phyloP scores from a whole-genome alignment of 257 asterid species.

The Ocimum tenuiflorum region DNA sequence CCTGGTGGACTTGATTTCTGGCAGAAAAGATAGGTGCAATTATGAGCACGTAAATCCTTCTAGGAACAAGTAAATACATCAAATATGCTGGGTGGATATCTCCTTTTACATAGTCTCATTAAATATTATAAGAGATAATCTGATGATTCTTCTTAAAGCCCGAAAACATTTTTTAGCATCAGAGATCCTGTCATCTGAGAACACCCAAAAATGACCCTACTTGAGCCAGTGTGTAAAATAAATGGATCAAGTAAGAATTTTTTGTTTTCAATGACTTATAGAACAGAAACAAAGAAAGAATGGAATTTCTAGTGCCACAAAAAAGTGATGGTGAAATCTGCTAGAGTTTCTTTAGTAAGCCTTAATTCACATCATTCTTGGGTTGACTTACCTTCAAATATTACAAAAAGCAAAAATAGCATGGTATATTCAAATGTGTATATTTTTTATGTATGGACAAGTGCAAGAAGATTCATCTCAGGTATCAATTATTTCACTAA shows the following conservation, averaged over 20 bases:
- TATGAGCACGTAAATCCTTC: conserved; percentile 6
- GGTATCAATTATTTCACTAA: no score
- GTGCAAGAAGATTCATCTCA: no score
- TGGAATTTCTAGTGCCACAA: background rate
- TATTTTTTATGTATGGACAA: background rate
- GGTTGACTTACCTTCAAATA: background rate
- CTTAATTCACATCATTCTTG: background rate
- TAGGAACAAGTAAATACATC: background rate
- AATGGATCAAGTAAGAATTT: background rate
- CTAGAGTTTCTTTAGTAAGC: background rate
- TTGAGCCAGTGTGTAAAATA: no score
- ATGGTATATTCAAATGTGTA: background rate
- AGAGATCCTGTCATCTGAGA: no score
- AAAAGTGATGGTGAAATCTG: background rate
- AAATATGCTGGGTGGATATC: background rate
- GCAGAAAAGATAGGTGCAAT: conserved; percentile 20
- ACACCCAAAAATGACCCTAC: no score
- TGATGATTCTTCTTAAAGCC: background rate
- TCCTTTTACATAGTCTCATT: background rate
- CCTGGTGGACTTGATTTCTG: conserved; percentile 85
- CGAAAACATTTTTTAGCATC: no score
- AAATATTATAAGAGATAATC: background rate
- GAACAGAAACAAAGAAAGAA: conserved; percentile 3
- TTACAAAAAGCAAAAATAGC: background rate
- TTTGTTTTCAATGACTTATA: no score